These are phyloP conservation scores for Odonthalia washingtoniensis DNA, from an alignment of 31 red algal genomes.

Conservation along the genomic window DNA sequence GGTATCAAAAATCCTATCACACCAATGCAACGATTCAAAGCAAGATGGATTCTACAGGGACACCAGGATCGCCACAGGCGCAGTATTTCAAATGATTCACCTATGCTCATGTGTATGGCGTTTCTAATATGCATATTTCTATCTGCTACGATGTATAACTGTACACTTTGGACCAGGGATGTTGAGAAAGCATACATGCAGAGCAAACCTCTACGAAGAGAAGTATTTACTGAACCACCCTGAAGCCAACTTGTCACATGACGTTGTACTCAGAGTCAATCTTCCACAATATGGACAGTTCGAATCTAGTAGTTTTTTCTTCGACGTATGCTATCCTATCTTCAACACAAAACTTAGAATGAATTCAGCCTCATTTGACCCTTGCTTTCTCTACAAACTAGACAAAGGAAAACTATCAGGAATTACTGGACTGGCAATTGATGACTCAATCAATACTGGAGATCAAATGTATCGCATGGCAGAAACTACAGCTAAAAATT, in stretches of 20 bases:
- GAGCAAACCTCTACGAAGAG: not conserved
- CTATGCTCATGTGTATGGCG: not conserved
- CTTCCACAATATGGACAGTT: not conserved
- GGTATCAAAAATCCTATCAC: conserved; percentile 15
- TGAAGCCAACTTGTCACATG: not conserved
- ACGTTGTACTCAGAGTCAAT: conserved; percentile 1
- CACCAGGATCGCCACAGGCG: conserved; percentile 5
- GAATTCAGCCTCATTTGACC: not conserved
- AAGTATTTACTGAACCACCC: not conserved
- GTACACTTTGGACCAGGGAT: not conserved
- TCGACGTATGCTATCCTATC: not conserved
- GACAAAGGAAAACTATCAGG: not conserved
- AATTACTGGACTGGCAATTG: not conserved
- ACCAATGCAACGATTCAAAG: conserved; percentile 2
- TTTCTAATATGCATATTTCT: not conserved
- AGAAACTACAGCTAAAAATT: not conserved
- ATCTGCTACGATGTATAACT: not conserved
- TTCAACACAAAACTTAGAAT: not conserved
- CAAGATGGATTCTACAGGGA: conserved; percentile 20
- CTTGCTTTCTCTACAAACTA: not conserved
- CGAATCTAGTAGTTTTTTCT: not conserved
- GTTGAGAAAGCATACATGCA: not conserved
- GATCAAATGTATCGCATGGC: not conserved
- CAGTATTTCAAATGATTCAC: not conserved
- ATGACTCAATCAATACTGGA: not conserved